Evolutionary conservation across 176 grass and related monocot genomes (phyloP).

Genomic region (Ensete ventricosum): DNA sequence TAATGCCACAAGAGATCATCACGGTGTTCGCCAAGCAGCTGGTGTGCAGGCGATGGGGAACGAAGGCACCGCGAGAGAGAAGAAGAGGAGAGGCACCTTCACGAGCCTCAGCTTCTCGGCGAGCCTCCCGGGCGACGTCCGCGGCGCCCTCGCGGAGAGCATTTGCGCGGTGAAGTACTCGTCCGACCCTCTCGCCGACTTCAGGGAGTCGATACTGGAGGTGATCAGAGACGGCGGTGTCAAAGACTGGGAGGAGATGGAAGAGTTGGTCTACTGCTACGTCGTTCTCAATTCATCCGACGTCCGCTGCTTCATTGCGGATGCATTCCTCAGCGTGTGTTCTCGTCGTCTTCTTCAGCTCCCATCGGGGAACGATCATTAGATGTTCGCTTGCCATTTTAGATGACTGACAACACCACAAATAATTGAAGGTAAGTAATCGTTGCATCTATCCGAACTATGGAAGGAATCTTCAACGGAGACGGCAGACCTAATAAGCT

Average conservation of each 20-base stretch:
- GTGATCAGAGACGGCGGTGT: not conserved
- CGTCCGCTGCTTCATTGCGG: not conserved
- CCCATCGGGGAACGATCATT: too few species aligned
- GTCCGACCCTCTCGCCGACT: not conserved
- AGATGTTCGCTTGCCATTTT: too few species aligned
- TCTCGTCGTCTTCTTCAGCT: not conserved
- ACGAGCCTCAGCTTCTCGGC: not conserved
- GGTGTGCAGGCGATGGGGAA: too few species aligned
- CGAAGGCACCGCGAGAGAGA: not conserved
- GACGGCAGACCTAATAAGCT: too few species aligned
- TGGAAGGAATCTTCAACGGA: too few species aligned
- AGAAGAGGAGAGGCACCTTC: not conserved
- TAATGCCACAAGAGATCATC: too few species aligned
- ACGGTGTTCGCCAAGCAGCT: too few species aligned
- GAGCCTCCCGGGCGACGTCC: not conserved
- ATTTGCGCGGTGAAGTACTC: not conserved
- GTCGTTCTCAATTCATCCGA: not conserved
- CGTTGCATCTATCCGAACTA: too few species aligned
- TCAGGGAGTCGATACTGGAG: not conserved
- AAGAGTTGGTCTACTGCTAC: slow-evolving; percentile 6
- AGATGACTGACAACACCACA: too few species aligned
- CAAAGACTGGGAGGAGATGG: slow-evolving; percentile 5
- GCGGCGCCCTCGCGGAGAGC: not conserved
- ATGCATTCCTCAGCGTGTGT: not conserved
- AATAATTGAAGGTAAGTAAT: too few species aligned